Conservation (phyloP, 306 rosid genomes). For the Trifolium dubium region DNA sequence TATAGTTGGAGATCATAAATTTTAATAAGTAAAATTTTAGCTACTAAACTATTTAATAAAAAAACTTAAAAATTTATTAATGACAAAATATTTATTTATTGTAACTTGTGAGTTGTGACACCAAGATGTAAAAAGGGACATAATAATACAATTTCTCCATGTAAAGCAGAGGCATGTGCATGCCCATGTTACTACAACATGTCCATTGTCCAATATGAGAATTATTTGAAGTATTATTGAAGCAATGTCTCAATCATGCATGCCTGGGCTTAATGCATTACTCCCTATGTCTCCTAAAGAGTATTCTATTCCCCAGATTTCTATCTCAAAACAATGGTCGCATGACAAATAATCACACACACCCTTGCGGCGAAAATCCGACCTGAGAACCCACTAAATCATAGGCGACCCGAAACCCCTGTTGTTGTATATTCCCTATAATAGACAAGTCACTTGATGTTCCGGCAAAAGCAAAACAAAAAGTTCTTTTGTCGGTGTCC, state of each 20-base stretch:
- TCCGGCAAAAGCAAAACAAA: constrained; percentile 90
- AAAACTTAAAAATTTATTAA: too few species aligned
- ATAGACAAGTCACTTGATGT: constrained; percentile 74
- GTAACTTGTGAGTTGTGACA: too few species aligned
- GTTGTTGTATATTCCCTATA: constrained; percentile 91
- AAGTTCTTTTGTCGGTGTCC: constrained; percentile 58
- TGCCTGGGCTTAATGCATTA: too few species aligned
- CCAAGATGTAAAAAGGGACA: neutral
- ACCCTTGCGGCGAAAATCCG: constrained; percentile 82
- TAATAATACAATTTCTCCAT: neutral
- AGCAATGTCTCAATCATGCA: neutral
- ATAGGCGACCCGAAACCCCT: constrained; percentile 79
- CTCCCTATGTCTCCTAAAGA: too few species aligned
- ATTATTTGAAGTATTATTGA: too few species aligned
- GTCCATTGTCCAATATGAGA: neutral
- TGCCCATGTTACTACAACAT: neutral
- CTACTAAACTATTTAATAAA: too few species aligned
- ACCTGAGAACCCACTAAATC: constrained; percentile 74
- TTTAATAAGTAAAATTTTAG: too few species aligned
- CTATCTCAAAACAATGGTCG: too few species aligned
- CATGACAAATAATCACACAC: constrained; percentile 46
- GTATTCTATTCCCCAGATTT: too few species aligned
- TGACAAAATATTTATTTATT: too few species aligned
- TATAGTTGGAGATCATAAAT: too few species aligned
- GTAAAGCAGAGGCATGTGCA: neutral